Conservation (phyloP, 257 asterid species). For the Nicotiana obtusifolia region DNA sequence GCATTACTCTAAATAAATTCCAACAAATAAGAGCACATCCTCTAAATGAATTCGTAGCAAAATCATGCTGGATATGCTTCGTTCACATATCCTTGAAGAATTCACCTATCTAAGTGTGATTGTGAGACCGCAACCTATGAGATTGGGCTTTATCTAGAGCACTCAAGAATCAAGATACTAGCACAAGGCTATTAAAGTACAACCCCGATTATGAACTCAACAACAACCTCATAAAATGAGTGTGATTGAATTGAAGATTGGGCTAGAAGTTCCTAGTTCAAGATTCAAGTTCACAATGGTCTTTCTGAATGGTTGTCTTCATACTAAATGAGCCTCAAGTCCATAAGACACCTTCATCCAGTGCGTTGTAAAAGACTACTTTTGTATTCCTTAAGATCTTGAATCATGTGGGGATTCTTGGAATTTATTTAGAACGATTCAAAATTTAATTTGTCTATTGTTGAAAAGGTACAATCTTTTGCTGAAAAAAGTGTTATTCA, state of each 20-base stretch:
- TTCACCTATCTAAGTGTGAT: background rate
- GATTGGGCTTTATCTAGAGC: background rate
- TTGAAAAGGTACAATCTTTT: no score
- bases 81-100: background rate
- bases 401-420: background rate
- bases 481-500: no score
- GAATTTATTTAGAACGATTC: background rate
- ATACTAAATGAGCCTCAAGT: background rate
- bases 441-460: background rate
- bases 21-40: no score
- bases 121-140: background rate
- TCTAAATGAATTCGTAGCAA: background rate
- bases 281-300: background rate
- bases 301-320: background rate
- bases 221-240: background rate
- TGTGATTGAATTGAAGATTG: background rate
- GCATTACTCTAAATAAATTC: background rate
- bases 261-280: background rate
- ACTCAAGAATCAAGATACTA: background rate
- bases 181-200: background rate
- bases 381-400: background rate
- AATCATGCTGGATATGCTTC: background rate
- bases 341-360: background rate
- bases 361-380: background rate
- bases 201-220: background rate